Conservation (phyloP, 2,329 filamentous ascomycete genomes). For the Plenodomus lindquistii region DNA sequence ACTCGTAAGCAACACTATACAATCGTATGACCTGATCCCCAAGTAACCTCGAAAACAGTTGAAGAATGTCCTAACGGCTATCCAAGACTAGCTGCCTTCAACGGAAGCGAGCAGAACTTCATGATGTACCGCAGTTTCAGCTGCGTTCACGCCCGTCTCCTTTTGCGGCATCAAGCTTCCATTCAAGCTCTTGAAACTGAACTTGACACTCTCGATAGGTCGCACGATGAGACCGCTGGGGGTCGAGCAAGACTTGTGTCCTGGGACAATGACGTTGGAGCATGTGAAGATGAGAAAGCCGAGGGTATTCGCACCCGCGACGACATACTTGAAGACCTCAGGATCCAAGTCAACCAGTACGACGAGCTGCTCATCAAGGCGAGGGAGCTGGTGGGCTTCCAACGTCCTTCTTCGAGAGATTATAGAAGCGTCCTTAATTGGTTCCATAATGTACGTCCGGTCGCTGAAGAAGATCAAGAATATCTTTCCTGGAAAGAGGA, state of each 20-base stretch:
- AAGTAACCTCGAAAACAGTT: conserved; percentile 10
- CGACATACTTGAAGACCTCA: conserved; percentile 21
- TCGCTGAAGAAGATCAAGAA: conserved; percentile 21
- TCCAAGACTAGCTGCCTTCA: conserved; percentile 30
- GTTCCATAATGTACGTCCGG: conserved; percentile 21
- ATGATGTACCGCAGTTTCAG: conserved; percentile 35
- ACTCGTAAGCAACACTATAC: conserved; percentile 1
- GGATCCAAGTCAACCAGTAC: conserved; percentile 13
- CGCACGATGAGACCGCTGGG: conserved; percentile 12
- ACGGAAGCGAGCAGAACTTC: conserved; percentile 35
- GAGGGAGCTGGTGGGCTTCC: conserved; percentile 27
- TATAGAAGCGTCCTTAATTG: conserved; percentile 32
- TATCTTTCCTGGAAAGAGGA: conserved; percentile 38
- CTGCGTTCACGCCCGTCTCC: conserved; percentile 33
- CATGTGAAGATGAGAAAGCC: conserved; percentile 1
- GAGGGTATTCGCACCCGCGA: conserved; percentile 12
- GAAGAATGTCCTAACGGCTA: conserved; percentile 31
- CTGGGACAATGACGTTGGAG: conserved; percentile 5
- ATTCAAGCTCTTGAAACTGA: conserved; percentile 20
- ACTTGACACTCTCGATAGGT: conserved; percentile 25
- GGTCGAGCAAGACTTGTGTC: conserved; percentile 8
- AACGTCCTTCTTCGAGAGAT: conserved; percentile 30
- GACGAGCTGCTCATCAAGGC: conserved; percentile 23
- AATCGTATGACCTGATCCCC: not conserved
- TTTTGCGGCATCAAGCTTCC: conserved; percentile 23